Conservation (phyloP, 768 basidiomycete species). For the Pseudohyphozyma bogoriensis region DNA sequence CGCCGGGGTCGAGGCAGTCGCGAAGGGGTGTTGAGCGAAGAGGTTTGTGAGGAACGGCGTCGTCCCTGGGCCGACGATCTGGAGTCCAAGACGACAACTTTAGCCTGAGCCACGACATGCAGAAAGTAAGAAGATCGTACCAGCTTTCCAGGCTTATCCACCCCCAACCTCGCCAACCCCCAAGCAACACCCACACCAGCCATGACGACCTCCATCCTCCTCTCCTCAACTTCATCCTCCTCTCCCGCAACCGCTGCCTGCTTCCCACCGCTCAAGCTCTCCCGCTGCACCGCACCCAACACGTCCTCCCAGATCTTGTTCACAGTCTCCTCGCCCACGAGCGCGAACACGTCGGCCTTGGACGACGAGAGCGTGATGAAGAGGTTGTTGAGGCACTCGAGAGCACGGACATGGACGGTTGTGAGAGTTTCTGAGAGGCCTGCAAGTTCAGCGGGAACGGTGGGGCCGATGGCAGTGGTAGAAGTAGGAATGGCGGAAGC, state of each 20-base stretch:
- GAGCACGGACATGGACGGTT: slow-evolving; percentile 40
- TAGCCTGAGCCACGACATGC: too few species aligned
- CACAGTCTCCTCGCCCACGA: slow-evolving; percentile 2
- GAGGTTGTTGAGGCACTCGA: slow-evolving; percentile 44
- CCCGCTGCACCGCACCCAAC: slow-evolving; percentile 4
- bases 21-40: slow-evolving; percentile 19
- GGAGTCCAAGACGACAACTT: neutral
- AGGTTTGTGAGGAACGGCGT: slow-evolving; percentile 20
- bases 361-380: slow-evolving; percentile 38
- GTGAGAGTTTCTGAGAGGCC: slow-evolving; percentile 30
- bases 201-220: slow-evolving; percentile 35
- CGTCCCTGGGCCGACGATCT: slow-evolving; percentile 13
- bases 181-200: slow-evolving; percentile 35
- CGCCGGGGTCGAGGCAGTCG: slow-evolving; percentile 15
- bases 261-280: slow-evolving; percentile 13
- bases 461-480: neutral
- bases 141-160: slow-evolving; percentile 17
- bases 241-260: slow-evolving; percentile 28
- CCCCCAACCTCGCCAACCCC: slow-evolving; percentile 28
- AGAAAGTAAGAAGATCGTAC: neutral
- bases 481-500: slow-evolving; percentile 17
- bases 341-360: neutral
- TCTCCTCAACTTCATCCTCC: slow-evolving; percentile 31
- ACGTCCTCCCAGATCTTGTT: slow-evolving; percentile 18
- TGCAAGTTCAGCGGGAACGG: slow-evolving; percentile 5